phyloP scores from a whole-genome alignment of 2,329 filamentous ascomycete genomes.

The Alternaria tenuissima region DNA sequence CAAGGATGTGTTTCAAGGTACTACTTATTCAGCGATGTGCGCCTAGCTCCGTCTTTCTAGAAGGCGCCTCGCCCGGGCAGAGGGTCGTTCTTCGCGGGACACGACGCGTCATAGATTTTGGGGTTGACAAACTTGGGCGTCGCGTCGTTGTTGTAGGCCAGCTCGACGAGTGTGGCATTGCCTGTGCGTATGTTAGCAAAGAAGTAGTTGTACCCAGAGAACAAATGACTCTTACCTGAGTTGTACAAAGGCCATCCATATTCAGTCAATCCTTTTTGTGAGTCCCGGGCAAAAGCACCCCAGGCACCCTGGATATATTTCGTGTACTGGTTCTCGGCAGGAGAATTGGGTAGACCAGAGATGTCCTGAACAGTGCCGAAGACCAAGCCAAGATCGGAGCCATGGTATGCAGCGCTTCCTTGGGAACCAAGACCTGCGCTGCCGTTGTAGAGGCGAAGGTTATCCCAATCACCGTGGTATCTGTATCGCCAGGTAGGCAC shows the following conservation, averaged over 20 bases:
- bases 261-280: constrained; percentile 37
- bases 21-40: neutral
- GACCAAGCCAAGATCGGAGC: constrained; percentile 45
- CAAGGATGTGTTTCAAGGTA: neutral
- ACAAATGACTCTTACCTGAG: constrained; percentile 16
- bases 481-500: constrained; percentile 50
- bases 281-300: constrained; percentile 47
- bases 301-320: constrained; percentile 37
- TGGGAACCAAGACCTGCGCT: constrained; percentile 32
- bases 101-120: constrained; percentile 29
- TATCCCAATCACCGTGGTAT: constrained; percentile 49
- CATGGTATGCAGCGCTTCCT: constrained; percentile 51
- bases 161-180: constrained; percentile 29
- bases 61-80: constrained; percentile 35
- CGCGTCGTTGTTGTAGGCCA: constrained; percentile 31
- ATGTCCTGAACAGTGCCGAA: constrained; percentile 45
- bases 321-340: constrained; percentile 44
- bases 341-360: constrained; percentile 29
- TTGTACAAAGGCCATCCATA: constrained; percentile 45
- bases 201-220: neutral
- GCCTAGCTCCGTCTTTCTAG: constrained; percentile 10
- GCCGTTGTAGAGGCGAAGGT: constrained; percentile 43
- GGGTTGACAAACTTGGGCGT: constrained; percentile 30
- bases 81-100: constrained; percentile 35
- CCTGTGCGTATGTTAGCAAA: constrained; percentile 6